A percentile compares a stretch with the other conserved stretches of the same genome.
phyloP scores from a whole-genome alignment of 2,329 filamentous ascomycete species.

The Periglandula ipomoeae region DNA sequence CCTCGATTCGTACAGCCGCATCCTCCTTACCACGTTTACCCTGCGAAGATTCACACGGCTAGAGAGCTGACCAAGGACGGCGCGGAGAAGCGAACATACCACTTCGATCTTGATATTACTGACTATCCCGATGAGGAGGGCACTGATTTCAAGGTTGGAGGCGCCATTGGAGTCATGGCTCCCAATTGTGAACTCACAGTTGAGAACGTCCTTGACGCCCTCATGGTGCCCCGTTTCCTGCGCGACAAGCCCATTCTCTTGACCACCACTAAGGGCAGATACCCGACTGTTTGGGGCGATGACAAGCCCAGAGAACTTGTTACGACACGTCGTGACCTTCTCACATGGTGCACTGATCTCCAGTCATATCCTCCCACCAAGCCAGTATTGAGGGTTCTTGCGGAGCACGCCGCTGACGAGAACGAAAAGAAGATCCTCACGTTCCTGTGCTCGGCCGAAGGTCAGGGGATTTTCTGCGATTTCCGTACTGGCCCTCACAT shows the following conservation, averaged over 20 bases:
- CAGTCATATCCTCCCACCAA: conserved; percentile 91
- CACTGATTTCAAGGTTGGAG: conserved; percentile 92
- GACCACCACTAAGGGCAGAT: conserved; percentile 71
- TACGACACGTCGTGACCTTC: conserved; percentile 81
- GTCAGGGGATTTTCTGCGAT: conserved; percentile 88
- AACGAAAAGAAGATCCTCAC: conserved; percentile 83
- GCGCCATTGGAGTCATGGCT: conserved; percentile 86
- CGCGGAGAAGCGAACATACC: conserved; percentile 93
- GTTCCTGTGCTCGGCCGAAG: conserved; percentile 81
- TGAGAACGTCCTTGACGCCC: conserved; percentile 72
- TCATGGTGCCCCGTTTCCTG: conserved; percentile 71
- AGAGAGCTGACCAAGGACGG: conserved; percentile 81
- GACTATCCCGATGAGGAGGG: conserved; percentile 80
- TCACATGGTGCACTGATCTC: conserved; percentile 92
- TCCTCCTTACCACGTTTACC: conserved; percentile 83
- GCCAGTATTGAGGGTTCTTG: conserved; percentile 72
- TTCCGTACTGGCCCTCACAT: conserved; percentile 83
- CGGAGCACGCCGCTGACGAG: conserved; percentile 69
- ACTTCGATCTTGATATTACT: conserved; percentile 94
- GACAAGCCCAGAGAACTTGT: conserved; percentile 77
- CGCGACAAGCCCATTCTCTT: conserved; percentile 77
- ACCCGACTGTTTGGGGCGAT: conserved; percentile 97
- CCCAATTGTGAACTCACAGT: conserved; percentile 72
- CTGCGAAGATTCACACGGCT: conserved; percentile 75
- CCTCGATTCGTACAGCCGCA: conserved; percentile 90